Conservation (phyloP, 1,284 basidiomycete species). For the Ustilago curta region DNA sequence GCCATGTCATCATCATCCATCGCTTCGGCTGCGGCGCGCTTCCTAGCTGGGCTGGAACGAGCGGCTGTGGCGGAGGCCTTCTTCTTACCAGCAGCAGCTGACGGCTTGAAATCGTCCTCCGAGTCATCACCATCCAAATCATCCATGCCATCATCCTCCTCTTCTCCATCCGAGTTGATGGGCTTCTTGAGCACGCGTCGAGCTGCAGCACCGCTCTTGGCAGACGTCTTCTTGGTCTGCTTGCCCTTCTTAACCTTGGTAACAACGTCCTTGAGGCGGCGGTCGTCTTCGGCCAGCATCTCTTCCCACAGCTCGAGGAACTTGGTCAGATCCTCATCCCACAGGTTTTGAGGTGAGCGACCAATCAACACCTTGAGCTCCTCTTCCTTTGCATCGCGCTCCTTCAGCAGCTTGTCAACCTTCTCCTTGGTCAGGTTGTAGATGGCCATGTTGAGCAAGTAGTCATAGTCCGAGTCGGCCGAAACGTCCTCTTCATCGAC, state of each 20-base stretch:
- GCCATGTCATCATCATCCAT: constrained; percentile 50
- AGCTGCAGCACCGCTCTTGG: constrained; percentile 73
- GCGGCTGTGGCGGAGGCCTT: constrained; percentile 30
- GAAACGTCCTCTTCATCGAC: constrained; percentile 75
- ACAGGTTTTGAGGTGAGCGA: constrained; percentile 84
- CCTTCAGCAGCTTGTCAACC: constrained; percentile 85
- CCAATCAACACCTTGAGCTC: constrained; percentile 85
- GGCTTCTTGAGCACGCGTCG: constrained; percentile 72
- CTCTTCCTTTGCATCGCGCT: constrained; percentile 83
- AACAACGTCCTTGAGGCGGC: constrained; percentile 74
- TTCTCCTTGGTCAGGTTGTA: constrained; percentile 95
- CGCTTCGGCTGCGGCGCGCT: constrained; percentile 41
- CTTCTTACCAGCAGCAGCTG: constrained; percentile 36
- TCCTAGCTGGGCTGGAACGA: constrained; percentile 26
- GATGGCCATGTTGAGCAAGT: constrained; percentile 93
- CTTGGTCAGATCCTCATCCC: constrained; percentile 87
- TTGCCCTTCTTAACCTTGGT: constrained; percentile 73
- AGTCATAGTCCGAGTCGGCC: constrained; percentile 87
- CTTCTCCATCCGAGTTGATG: constrained; percentile 74
- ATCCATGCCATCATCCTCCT: constrained; percentile 50
- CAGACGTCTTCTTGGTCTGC: constrained; percentile 77
- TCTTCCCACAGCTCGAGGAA: constrained; percentile 90
- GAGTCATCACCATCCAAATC: constrained; percentile 44
- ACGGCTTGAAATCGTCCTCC: constrained; percentile 57
- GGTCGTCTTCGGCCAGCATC: constrained; percentile 71